Evolutionary conservation across 176 grass and related monocot genomes (phyloP), one percentile per base, ranked within the genome.

Genomic region (Lolium perenne): DNA sequence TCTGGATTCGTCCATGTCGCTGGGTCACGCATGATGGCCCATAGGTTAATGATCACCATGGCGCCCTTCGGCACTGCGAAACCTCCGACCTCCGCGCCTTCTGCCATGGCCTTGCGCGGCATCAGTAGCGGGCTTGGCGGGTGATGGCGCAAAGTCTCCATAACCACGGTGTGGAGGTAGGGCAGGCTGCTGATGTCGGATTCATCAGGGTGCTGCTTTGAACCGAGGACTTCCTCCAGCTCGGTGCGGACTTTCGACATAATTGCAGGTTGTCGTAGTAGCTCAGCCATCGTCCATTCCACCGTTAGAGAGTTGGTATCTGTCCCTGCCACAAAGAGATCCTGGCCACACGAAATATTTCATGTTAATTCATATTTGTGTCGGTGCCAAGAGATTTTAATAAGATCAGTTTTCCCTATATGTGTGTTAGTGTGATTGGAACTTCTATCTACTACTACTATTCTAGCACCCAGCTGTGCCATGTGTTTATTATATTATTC

Each of bases 251-350:
- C 87, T 80, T 92, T 92, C 3, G 82, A 82, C 87, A 97, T 87
- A 15, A 38, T 80, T 2, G 53, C 18, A 0, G 89, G 92, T 7
- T 94, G 78, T 18, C 83, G 85, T 8, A 97, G 85, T 46, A 97
- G 92, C 82, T 97, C 89, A 0, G 84, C 79, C 89, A 93, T 96
- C 60, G 82, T 80, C 91, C 87, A 92, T 50, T 94, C 83, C 26
- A 90, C 72, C 26, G 62, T 78, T 48, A 90, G 69, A 38, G 89
- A 82, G 49, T 69, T 91, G 38, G 91, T 91, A 38, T 88, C 87
- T 1, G 84, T 88, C 11, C 89, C 94, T 5, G 89, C 87, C 0
- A 56, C 64, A 0, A 86, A 90, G 0, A 90, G 88, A 82, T 82
- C 83, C 79, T 86, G 29, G 11, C 21, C 21, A 35, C 21, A 59